A percentile compares a stretch with the other conserved stretches of the same genome.
These are phyloP conservation scores for Lactuca saligna DNA, from an alignment of 129 eudicot genomes.

Conservation along the genomic window DNA sequence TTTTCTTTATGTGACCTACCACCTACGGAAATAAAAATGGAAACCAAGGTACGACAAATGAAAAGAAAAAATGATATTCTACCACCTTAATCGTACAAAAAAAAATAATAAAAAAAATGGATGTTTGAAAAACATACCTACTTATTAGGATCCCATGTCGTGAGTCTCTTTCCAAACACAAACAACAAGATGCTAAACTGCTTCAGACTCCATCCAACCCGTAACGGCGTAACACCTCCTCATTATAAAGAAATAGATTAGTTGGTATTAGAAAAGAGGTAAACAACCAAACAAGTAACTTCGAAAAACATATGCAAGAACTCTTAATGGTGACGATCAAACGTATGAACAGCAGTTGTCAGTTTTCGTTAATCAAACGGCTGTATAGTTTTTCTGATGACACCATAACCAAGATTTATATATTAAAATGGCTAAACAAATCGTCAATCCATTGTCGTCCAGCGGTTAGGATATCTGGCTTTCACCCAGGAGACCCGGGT, in stretches of 20 bases:
- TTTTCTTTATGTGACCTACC: too few species aligned
- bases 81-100: too few species aligned
- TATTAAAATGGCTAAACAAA: neutral
- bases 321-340: too few species aligned
- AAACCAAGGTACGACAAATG: neutral
- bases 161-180: neutral
- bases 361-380: too few species aligned
- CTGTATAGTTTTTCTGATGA: too few species aligned
- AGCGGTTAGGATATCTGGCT: slow-evolving; percentile 99
- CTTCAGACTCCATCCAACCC: neutral
- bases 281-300: neutral
- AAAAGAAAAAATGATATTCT: neutral
- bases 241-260: too few species aligned
- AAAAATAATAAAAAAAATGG: too few species aligned
- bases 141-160: too few species aligned
- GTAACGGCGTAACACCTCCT: neutral
- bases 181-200: neutral
- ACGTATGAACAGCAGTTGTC: too few species aligned
- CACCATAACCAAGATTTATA: too few species aligned
- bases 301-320: too few species aligned
- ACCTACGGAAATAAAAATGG: neutral
- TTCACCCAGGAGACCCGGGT: slow-evolving; percentile 99
- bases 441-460: slow-evolving; percentile 68
- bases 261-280: neutral
- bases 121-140: too few species aligned